phyloP scores from a whole-genome alignment of 352 stramenopile genomes.

The Phytophthora pluvialis region DNA sequence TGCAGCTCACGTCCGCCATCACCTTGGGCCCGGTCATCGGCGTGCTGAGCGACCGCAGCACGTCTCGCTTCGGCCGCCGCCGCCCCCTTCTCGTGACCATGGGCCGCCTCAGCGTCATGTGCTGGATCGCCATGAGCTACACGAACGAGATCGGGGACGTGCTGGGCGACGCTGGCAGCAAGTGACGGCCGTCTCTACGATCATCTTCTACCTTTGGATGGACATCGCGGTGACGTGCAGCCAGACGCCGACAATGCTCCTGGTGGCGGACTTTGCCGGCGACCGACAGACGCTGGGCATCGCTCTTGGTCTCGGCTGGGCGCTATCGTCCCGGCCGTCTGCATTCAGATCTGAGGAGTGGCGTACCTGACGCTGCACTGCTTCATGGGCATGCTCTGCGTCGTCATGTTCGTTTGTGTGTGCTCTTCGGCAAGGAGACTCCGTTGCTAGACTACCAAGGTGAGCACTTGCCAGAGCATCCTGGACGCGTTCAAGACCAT shows the following conservation, averaged over 20 bases:
- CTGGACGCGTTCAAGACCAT: conserved; percentile 45
- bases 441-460: conserved; percentile 21
- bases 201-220: conserved; percentile 59
- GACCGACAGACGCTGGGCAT: conserved; percentile 44
- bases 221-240: conserved; percentile 53
- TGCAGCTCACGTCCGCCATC: conserved; percentile 57
- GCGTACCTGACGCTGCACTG: conserved; percentile 43
- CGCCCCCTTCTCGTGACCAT: conserved; percentile 43
- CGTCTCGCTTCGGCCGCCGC: conserved; percentile 44
- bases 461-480: conserved; percentile 21
- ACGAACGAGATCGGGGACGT: conserved; percentile 36
- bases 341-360: conserved; percentile 47
- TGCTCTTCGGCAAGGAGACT: conserved; percentile 46
- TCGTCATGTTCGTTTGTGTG: conserved; percentile 43
- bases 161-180: too few relatives aligned
- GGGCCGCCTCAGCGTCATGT: conserved; percentile 38
- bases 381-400: conserved; percentile 49
- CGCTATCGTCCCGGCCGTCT: conserved; percentile 39
- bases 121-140: conserved; percentile 47
- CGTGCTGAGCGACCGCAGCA: conserved; percentile 47
- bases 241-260: conserved; percentile 38
- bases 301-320: conserved; percentile 37
- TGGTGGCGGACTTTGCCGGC: conserved; percentile 52
- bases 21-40: conserved; percentile 48
- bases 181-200: conserved; percentile 38